Base-by-base conservation (phyloP, 75 land plant species). In the Adiantum capillusveneris region DNA sequence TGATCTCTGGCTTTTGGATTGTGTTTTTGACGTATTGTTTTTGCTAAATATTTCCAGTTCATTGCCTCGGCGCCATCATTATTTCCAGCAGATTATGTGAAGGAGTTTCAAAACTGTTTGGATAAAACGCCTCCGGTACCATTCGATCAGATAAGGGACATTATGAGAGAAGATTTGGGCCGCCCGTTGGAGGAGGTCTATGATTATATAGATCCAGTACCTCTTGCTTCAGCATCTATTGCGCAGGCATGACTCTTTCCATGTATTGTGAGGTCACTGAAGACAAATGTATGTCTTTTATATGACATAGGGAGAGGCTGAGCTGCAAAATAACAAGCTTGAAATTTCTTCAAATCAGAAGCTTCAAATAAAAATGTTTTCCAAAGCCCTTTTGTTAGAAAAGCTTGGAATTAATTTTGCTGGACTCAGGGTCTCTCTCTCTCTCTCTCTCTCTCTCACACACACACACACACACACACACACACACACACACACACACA, bases 81-180 rank as follows among this genome's bases (percentile, higher is more conserved):
- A 29, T 95, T 95, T 68, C 97, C 99, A 36, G 77, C 71, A 57
- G 97, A 90, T 62, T 95, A 95, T 68, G 99, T 95, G 31, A 59
- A 90, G 31, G 99, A 95, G 57, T 95, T 95, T 39, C 99, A 95
- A 58, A 90, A 78, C 26, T 95, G 99, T 59, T 89, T 95, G 60
- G 99, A 95, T 60, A 65, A 68, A 60, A 85, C 87, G 46, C 99
- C 99, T 60, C 34, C 88, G 30, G 75, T 95, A 48, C 91, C 97
- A 29, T 95, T 90, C 75, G 62, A 58, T 57, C 83, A 82, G 26
- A 84, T 95, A 39, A 57, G 87, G 53, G 53, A 64, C 56, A 76
- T 87, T 50, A 62, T 90, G 54, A 78, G 62, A 20, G 69, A 84
- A 42, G 99, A 95, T 34, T 53, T 95, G 25, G 88, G 81, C 3